Conservation (phyloP, 441 rosid genomes). For the Raphanus hybrid region DNA sequence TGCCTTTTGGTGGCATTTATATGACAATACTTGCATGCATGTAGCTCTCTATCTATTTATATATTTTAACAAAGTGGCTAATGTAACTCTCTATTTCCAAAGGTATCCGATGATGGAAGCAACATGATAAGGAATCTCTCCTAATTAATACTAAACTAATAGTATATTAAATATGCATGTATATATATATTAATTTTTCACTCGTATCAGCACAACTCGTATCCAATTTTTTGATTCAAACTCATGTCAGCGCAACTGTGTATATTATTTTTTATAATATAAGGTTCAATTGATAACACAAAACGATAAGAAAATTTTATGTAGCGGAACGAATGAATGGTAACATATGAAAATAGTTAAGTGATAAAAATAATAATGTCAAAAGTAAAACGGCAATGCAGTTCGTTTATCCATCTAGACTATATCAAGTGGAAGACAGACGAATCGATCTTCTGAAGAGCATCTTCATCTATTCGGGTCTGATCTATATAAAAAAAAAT, state of each 20-base stretch:
- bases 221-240: not conserved
- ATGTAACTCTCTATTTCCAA: conserved; percentile 17
- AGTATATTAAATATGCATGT: not conserved
- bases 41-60: conserved; percentile 6
- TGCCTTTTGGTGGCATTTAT: conserved; percentile 37
- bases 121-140: conserved; percentile 36
- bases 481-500: too few species aligned
- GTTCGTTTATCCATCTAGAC: too few species aligned
- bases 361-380: not conserved
- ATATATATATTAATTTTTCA: conserved; percentile 1
- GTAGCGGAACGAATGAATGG: not conserved
- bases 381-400: not conserved
- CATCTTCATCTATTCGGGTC: too few species aligned
- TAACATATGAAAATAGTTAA: not conserved
- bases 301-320: too few species aligned
- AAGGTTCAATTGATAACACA: too few species aligned
- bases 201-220: conserved; percentile 8
- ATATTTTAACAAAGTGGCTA: not conserved
- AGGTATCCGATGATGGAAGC: conserved; percentile 42
- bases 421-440: too few species aligned
- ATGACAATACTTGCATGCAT: conserved; percentile 34
- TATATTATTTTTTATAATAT: too few species aligned
- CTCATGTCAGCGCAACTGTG: not conserved
- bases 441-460: too few species aligned
- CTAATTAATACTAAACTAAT: not conserved